A percentile compares a stretch with the other conserved stretches of the same genome.
phyloP scores from a whole-genome alignment of 2,329 filamentous ascomycete species.

The Fusarium solani-melongenae region DNA sequence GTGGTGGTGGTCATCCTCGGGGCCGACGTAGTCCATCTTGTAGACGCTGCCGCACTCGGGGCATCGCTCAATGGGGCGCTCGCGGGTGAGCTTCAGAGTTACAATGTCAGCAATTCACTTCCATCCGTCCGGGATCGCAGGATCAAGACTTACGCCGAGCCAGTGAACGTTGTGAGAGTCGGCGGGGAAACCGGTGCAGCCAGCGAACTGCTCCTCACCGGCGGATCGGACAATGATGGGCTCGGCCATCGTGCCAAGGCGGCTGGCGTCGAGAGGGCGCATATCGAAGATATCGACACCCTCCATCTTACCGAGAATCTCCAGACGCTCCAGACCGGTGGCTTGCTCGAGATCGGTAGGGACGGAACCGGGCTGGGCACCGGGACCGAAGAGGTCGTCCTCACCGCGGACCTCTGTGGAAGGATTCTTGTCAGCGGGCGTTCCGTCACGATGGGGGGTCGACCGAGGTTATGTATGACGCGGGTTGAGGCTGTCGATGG shows the following conservation, averaged over 20 bases:
- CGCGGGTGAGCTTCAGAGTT: slow-evolving; percentile 75
- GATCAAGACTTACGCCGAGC: slow-evolving; percentile 78
- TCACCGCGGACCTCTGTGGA: slow-evolving; percentile 81
- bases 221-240: slow-evolving; percentile 92
- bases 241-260: slow-evolving; percentile 89
- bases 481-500: slow-evolving; percentile 20
- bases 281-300: slow-evolving; percentile 98
- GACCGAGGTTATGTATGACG: slow-evolving; percentile 41
- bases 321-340: slow-evolving; percentile 97
- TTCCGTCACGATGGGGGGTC: slow-evolving; percentile 24
- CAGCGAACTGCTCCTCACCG: slow-evolving; percentile 95
- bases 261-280: slow-evolving; percentile 91
- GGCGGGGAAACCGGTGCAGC: slow-evolving; percentile 93
- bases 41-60: slow-evolving; percentile 95
- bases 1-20: slow-evolving; percentile 77
- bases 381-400: slow-evolving; percentile 86
- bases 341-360: slow-evolving; percentile 95
- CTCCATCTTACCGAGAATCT: slow-evolving; percentile 99
- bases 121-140: slow-evolving; percentile 22
- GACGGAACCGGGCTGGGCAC: slow-evolving; percentile 83
- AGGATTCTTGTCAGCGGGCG: slow-evolving; percentile 35
- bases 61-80: slow-evolving; percentile 94
- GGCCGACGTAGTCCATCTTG: slow-evolving; percentile 97
- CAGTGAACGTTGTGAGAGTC: slow-evolving; percentile 93
- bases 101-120: slow-evolving; percentile 27